Conservation (phyloP, 2,329 filamentous ascomycete genomes). For the Colletotrichum sojae region DNA sequence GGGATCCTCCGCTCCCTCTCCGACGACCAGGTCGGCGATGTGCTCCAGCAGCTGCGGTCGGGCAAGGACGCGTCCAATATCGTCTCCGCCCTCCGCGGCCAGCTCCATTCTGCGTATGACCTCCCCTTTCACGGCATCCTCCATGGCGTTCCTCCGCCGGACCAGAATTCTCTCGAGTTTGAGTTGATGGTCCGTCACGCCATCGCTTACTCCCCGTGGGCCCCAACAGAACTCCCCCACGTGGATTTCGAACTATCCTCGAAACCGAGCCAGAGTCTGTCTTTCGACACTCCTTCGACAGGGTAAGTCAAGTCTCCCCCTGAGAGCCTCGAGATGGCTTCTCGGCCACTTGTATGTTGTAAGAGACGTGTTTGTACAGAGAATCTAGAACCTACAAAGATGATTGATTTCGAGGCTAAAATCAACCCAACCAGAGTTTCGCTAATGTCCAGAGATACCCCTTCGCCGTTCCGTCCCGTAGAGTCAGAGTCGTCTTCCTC, state of each 20-base stretch:
- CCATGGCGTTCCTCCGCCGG: conserved; percentile 8
- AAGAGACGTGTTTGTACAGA: no score
- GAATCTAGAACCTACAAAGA: no score
- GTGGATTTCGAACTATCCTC: not conserved
- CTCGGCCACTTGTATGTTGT: no score
- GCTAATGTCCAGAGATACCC: conserved; percentile 9
- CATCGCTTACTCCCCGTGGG: conserved; percentile 30
- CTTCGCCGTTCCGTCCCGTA: conserved; percentile 1
- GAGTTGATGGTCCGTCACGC: conserved; percentile 31
- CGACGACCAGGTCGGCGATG: conserved; percentile 15
- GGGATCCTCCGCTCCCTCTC: conserved; percentile 16
- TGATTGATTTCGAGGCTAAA: not conserved
- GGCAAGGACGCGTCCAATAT: conserved; percentile 20
- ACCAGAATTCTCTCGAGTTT: conserved; percentile 28
- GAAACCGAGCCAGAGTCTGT: not conserved
- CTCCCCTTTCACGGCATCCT: not conserved
- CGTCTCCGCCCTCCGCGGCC: conserved; percentile 4
- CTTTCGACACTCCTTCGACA: conserved; percentile 1
- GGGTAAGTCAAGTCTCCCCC: conserved; percentile 2
- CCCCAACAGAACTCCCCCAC: conserved; percentile 19
- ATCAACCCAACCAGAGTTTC: not conserved
- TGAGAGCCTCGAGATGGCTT: not conserved
- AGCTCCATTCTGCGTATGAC: conserved; percentile 3
- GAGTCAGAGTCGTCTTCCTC: not conserved
- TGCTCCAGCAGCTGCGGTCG: conserved; percentile 21